phyloP scores from a whole-genome alignment of 345 rosid species.

The Hypericum androsaemum region DNA sequence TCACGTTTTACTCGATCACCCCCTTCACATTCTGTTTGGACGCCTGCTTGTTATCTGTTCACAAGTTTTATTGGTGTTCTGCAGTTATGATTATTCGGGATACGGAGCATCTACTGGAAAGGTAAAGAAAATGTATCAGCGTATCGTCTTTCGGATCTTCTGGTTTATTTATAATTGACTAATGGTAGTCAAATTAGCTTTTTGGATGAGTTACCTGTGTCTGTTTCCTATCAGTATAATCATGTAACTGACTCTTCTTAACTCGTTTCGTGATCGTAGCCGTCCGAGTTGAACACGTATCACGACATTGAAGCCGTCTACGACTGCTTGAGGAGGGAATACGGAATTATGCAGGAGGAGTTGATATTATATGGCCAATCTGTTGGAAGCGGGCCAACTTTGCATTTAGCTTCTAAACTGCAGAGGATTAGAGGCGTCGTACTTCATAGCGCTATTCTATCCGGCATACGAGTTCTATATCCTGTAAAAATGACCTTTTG shows the following conservation, averaged over 20 bases:
- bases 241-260: conserved; percentile 9
- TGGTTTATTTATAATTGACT: no score
- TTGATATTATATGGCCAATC: conserved; percentile 89
- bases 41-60: neutral
- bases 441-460: conserved; percentile 94
- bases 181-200: no score
- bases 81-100: conserved; percentile 98
- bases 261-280: conserved; percentile 32
- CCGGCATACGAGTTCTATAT: conserved; percentile 81
- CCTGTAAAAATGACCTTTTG: conserved; percentile 91
- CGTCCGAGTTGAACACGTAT: conserved; percentile 88
- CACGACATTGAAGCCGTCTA: conserved; percentile 85
- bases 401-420: conserved; percentile 71
- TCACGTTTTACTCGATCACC: neutral
- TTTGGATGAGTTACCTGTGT: no score
- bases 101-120: conserved; percentile 96
- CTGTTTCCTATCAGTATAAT: neutral
- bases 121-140: conserved; percentile 34
- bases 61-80: no score
- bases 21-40: neutral
- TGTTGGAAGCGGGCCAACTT: conserved; percentile 93
- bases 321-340: conserved; percentile 64
- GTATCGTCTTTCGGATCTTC: neutral
- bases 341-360: conserved; percentile 67
- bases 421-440: conserved; percentile 69